Conservation (phyloP, 2,329 filamentous ascomycete species). For the Paramyrothecium roridum region DNA sequence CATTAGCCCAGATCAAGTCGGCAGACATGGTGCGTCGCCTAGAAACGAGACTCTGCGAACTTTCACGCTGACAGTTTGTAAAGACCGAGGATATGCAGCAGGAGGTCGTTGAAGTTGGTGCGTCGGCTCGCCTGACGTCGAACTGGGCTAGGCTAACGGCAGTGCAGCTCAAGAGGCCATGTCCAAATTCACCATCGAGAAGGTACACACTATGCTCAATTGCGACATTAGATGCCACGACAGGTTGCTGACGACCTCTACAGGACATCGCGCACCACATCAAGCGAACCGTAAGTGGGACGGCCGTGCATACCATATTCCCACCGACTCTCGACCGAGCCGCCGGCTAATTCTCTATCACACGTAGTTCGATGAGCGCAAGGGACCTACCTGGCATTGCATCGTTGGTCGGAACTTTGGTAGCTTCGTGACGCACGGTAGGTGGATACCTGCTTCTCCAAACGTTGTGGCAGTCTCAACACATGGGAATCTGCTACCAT, state of each 20-base stretch:
- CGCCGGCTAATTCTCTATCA: slow-evolving; percentile 3
- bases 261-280: slow-evolving; percentile 95
- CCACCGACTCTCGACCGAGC: slow-evolving; percentile 5
- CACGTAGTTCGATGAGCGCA: slow-evolving; percentile 85
- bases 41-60: neutral
- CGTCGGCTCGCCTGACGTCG: slow-evolving; percentile 31
- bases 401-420: slow-evolving; percentile 98
- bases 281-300: slow-evolving; percentile 72
- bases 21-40: slow-evolving; percentile 79
- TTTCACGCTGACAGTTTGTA: slow-evolving; percentile 24
- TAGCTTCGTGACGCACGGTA: slow-evolving; percentile 97
- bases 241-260: slow-evolving; percentile 11
- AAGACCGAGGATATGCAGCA: slow-evolving; percentile 97
- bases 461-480: neutral
- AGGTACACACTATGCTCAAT: slow-evolving; percentile 35
- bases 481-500: no score
- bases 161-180: slow-evolving; percentile 58
- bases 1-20: slow-evolving; percentile 89
- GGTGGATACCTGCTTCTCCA: slow-evolving; percentile 18
- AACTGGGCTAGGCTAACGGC: slow-evolving; percentile 19
- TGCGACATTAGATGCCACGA: neutral
- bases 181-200: slow-evolving; percentile 61
- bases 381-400: slow-evolving; percentile 98
- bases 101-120: slow-evolving; percentile 94
- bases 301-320: neutral